phyloP scores from a whole-genome alignment of 169 alveolate genomes.

The Eimeria acervulina region DNA sequence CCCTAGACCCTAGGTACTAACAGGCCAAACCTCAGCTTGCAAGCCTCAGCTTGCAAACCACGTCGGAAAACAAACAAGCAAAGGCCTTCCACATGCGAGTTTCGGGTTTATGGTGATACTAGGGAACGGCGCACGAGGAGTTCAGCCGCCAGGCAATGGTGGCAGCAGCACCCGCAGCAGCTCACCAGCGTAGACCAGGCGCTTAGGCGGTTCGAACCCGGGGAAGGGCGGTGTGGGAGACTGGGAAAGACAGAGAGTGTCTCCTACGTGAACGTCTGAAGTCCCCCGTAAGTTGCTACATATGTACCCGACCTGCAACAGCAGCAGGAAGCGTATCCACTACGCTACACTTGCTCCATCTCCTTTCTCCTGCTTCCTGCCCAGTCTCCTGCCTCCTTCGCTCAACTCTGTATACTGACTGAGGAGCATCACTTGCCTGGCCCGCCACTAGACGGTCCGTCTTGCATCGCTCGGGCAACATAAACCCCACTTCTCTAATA shows the following conservation, averaged over 20 bases:
- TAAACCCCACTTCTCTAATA: conserved; percentile 54
- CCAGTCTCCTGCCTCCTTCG: neutral
- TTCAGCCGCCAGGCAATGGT: neutral
- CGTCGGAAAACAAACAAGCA: neutral
- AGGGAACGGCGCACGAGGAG: neutral
- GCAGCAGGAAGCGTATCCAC: conserved; percentile 45
- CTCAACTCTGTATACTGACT: neutral
- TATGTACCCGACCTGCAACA: conserved; percentile 72
- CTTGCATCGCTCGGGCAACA: conserved; percentile 63
- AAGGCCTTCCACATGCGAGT: neutral
- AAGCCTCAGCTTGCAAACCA: neutral
- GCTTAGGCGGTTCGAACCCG: conserved; percentile 78
- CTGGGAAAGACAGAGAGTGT: conserved; percentile 68
- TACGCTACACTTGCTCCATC: neutral
- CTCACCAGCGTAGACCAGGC: conserved; percentile 79
- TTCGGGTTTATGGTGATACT: neutral
- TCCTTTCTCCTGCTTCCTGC: neutral
- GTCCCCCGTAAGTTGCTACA: conserved; percentile 63
- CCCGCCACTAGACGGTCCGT: conserved; percentile 47
- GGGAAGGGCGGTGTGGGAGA: conserved; percentile 63
- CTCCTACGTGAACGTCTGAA: conserved; percentile 68
- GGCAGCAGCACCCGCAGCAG: conserved; percentile 1
- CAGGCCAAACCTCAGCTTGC: neutral
- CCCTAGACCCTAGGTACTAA: neutral
- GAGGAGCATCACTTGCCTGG: conserved; percentile 41